Evolutionary conservation across 1,284 basidiomycete genomes (phyloP), one percentile per base, ranked within the genome.

Genomic region (Marasmius fiardii): DNA sequence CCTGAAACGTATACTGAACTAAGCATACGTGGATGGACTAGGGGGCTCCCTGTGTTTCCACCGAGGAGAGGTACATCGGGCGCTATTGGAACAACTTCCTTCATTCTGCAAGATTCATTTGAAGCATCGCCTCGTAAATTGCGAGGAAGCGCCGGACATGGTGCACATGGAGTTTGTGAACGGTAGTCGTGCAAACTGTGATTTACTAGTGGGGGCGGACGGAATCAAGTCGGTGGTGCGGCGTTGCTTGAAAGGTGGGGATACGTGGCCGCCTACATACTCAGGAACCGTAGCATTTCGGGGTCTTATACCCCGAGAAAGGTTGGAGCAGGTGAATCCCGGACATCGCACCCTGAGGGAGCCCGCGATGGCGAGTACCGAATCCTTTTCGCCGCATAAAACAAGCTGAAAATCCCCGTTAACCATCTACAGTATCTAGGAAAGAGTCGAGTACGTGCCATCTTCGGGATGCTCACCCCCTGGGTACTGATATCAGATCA

Each of bases 131-230:
- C 68, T 81, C 8, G 59, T 68, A 5, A 68, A 70, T 0, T 79
- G 75, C 59, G 60, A 56, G 12, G 71, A 75, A 34, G 53, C 56
- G 16, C 52, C 43, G 31, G 59, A 64, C 21, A 55, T 58, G 1
- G 69, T 81, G 18, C 64, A 59, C 6, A 61, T 82, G n/a, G 57
- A 65, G 12, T 82, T 83, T 59, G 48, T 67, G 5, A 77, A 82
- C 54, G 78, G 76, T 3, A 65, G 72, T 1, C 67, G 66, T 0
- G 71, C 74, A 2, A 64, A 66, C 2, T 79, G 75, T 59, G 78
- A 82, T 56, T 44, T 82, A 10, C 70, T 82, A 16, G 65, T 82
- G 23, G 81, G 78, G 24, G 77, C 79, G 0, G 80, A 83, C 57
- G 81, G 81, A 0, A 60, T 67, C 48, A 64, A 62, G 48, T 65